Base-by-base conservation (phyloP, 371 early-diverging fungal genomes). In the Apophysomyces ossiformis region DNA sequence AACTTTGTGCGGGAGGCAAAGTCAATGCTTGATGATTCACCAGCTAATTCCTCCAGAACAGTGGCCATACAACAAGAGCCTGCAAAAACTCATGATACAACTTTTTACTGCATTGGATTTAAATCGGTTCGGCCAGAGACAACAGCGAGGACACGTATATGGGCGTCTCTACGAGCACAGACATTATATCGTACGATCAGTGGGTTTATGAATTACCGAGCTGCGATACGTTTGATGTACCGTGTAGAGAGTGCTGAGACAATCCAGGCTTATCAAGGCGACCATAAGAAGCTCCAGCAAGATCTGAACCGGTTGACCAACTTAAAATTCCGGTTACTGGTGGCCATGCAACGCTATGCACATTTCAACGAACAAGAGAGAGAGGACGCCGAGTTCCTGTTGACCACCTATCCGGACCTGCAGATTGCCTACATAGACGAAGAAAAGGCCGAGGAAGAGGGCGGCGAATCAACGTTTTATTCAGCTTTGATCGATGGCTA, bases 181-280 rank as follows among this genome's bases (percentile, higher is more conserved):
- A 96, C 96, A 0, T 76, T 96, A 63, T 95, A 90, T 67, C 90
- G 95, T 41, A 95, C 94, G 7, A 89, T 95, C 35, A 89, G 90
- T 18, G 95, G 96, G 0, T 93, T 94, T 61, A 93, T 94, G 95
- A 94, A 94, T 72, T 94, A 95, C 65, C 83, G 87, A 50, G 89
- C 89, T 65, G 93, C 95, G 0, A 85, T 95, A 73, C 89, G 91
- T 71, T 81, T 93, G 2, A 77, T 95, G 5, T 91, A 91, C 65
- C 90, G 91, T 8, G 87, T 93, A 38, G 95, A 95, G 70, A 89
- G 89, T 46, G 91, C 92, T 7, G 91, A 90, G 61, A 72, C 90
- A 58, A 84, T 87, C 37, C 77, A 85, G 37, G 71, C 75, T 41
- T 83, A 82, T 54, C 79, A 82, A 16, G 83, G 85, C 18, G 80